Conservation (phyloP, 768 basidiomycete species). For the Mycena venus region DNA sequence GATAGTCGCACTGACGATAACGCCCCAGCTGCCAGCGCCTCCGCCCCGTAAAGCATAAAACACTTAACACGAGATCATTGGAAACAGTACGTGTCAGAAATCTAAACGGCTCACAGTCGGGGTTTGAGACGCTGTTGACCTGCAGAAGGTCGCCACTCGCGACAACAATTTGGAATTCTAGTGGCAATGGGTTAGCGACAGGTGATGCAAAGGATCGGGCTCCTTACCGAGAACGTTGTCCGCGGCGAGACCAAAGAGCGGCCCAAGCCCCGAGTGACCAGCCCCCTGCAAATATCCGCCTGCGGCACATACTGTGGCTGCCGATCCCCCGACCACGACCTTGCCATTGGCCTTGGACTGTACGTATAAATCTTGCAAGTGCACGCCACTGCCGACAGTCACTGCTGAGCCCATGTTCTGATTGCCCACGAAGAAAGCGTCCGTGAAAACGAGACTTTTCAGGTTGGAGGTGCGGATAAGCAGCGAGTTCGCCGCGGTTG, state of each 20-base stretch:
- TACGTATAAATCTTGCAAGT: slow-evolving; percentile 36
- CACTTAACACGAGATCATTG: too few relatives aligned
- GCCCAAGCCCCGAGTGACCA: slow-evolving; percentile 46
- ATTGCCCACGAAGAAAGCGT: slow-evolving; percentile 24
- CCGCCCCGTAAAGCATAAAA: too few relatives aligned
- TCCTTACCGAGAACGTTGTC: slow-evolving; percentile 35
- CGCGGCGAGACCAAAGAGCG: too few relatives aligned
- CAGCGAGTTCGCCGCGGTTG: slow-evolving; percentile 47
- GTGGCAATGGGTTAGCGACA: neutral
- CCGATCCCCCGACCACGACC: slow-evolving; percentile 43
- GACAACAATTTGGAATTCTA: slow-evolving; percentile 3
- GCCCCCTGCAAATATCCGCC: slow-evolving; percentile 52
- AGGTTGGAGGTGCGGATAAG: slow-evolving; percentile 47
- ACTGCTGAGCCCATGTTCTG: slow-evolving; percentile 40
- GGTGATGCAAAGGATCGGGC: neutral
- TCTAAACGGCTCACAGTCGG: slow-evolving; percentile 2
- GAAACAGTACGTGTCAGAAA: too few relatives aligned
- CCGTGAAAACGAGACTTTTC: slow-evolving; percentile 40
- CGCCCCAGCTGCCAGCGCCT: too few relatives aligned
- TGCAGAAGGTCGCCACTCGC: neutral
- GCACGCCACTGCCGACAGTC: slow-evolving; percentile 45
- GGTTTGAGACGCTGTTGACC: too few relatives aligned
- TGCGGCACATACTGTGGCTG: slow-evolving; percentile 42
- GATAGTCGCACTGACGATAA: slow-evolving; percentile 51
- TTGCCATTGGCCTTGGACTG: too few relatives aligned